Percentiles rank a stretch among this genome's conserved stretches.
Conservation (phyloP, 257 asterid genomes). For the Nicotiana otophora region DNA sequence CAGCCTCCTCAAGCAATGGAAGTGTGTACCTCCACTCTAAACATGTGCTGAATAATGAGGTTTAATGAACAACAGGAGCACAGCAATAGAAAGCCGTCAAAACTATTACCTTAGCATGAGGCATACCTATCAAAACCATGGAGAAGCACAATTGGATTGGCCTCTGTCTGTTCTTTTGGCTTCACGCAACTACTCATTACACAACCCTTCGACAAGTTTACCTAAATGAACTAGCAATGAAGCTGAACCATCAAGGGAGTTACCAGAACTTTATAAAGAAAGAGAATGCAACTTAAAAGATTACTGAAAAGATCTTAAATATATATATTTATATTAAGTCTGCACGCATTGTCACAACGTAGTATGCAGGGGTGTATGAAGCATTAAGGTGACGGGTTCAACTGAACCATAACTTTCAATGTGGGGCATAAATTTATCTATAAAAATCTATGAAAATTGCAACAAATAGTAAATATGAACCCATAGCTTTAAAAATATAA, state of each 20-base stretch:
- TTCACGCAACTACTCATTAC: constrained; percentile 85
- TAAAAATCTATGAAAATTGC: no score
- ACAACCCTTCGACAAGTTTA: constrained; percentile 37
- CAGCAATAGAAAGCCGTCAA: constrained; percentile 9
- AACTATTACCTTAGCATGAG: constrained; percentile 13
- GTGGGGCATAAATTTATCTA: no score
- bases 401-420: no score
- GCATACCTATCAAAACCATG: constrained; percentile 93
- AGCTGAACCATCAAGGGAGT: neutral
- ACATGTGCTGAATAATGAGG: constrained; percentile 76
- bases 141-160: constrained; percentile 74
- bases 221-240: constrained; percentile 32
- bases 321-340: neutral
- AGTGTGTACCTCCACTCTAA: constrained; percentile 87
- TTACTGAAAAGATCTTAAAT: neutral
- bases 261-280: neutral
- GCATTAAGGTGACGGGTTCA: no score
- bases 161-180: constrained; percentile 37
- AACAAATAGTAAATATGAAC: no score
- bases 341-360: neutral
- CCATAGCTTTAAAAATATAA: no score
- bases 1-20: constrained; percentile 90
- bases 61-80: constrained; percentile 34
- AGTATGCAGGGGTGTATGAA: no score
- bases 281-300: neutral